Conservation (phyloP, 139 green algal species). For the Penium margaritaceum region DNA sequence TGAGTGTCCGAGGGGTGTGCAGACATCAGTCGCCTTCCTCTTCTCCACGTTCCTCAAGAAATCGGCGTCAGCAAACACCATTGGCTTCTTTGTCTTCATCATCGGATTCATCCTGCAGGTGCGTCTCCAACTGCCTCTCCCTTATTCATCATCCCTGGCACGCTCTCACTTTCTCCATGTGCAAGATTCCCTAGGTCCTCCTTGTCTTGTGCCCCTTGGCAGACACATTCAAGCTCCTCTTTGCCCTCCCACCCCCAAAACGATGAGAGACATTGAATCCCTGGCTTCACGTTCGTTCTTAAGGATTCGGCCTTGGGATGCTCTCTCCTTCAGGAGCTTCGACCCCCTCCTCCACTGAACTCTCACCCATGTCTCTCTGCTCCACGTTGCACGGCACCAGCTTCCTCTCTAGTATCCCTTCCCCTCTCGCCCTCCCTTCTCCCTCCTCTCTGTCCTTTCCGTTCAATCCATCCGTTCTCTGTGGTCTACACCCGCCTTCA, state of each 20-base stretch:
- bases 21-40: constrained; percentile 59
- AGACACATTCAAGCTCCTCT: not conserved
- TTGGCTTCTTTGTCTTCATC: constrained; percentile 86
- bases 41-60: constrained; percentile 65
- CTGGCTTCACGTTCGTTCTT: too few relatives aligned
- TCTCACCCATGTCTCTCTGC: too few relatives aligned
- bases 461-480: too few relatives aligned
- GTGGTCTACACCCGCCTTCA: too few relatives aligned
- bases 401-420: too few relatives aligned
- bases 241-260: not conserved
- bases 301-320: not conserved
- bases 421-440: too few relatives aligned
- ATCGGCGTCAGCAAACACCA: constrained; percentile 56
- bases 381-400: too few relatives aligned
- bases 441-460: too few relatives aligned
- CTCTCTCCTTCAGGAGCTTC: too few relatives aligned
- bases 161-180: not conserved
- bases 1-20: too few relatives aligned
- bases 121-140: not conserved
- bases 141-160: not conserved
- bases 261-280: not conserved
- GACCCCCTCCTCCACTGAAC: too few relatives aligned
- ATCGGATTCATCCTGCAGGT: constrained; percentile 65
- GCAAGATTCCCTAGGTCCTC: not conserved
- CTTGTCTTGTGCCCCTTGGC: not conserved